These are phyloP conservation scores for Castanopsis chinensis DNA, from an alignment of 306 rosid species.

Conservation along the genomic window DNA sequence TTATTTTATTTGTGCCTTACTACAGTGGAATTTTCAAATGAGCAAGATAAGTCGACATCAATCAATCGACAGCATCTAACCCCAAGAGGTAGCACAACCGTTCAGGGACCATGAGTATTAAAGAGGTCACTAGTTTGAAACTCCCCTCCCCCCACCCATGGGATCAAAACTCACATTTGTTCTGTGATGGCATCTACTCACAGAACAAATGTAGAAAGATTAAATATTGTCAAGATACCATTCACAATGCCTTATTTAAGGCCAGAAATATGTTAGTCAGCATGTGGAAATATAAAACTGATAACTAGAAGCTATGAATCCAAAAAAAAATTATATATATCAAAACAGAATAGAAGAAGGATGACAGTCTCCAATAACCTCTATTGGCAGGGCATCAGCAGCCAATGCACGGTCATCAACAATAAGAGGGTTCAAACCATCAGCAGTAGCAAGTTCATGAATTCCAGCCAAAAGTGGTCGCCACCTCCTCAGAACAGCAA, in stretches of 20 bases:
- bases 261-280: background rate
- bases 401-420: slow-evolving; percentile 71
- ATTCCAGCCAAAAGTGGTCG: slow-evolving; percentile 90
- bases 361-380: slow-evolving; percentile 45
- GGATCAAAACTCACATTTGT: no score
- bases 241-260: background rate
- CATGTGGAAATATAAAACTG: background rate
- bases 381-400: slow-evolving; percentile 72
- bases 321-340: background rate
- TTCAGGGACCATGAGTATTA: no score
- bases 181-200: background rate
- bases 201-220: background rate
- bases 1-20: background rate
- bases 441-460: slow-evolving; percentile 92
- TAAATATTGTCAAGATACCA: background rate
- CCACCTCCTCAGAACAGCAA: slow-evolving; percentile 96
- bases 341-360: background rate
- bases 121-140: no score
- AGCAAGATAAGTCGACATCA: background rate
- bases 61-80: background rate
- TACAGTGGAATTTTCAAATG: background rate
- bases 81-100: background rate
- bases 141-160: no score
- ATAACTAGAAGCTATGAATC: background rate
- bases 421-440: slow-evolving; percentile 78